A percentile compares a stretch with the other conserved stretches of the same genome.
phyloP scores from a whole-genome alignment of 1,284 basidiomycete genomes.

The Rhodotorula sp. region DNA sequence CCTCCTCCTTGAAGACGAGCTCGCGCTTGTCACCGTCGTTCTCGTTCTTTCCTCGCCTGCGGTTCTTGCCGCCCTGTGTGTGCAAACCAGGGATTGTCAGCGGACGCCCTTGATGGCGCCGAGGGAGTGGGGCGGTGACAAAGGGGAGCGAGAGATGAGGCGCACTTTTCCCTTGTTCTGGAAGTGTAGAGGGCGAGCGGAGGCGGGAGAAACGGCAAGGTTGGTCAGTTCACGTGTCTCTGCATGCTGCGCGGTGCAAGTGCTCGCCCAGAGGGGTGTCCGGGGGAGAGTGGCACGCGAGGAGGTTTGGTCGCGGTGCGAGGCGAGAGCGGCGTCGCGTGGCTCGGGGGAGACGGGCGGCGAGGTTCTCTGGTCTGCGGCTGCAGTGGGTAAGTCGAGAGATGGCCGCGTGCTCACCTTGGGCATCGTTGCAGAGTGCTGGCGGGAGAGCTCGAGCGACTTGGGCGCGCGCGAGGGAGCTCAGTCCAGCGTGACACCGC shows the following conservation, averaged over 20 bases:
- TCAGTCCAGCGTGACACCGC: background rate
- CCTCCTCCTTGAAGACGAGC: slow-evolving; percentile 97
- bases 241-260: accelerated
- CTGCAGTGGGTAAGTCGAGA: background rate
- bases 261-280: background rate
- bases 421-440: slow-evolving; percentile 1
- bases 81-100: background rate
- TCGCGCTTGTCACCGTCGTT: slow-evolving; percentile 98
- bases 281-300: background rate
- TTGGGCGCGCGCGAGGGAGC: background rate
- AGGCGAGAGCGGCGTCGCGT: background rate
- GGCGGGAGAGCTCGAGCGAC: no score
- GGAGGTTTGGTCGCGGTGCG: background rate
- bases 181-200: background rate
- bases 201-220: background rate
- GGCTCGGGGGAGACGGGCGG: background rate
- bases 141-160: background rate
- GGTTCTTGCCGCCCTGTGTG: slow-evolving; percentile 93
- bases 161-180: slow-evolving; percentile 45
- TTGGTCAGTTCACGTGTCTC: background rate
- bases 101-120: no score
- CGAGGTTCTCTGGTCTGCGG: background rate
- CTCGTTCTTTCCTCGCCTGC: slow-evolving; percentile 99
- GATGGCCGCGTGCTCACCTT: background rate
- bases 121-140: background rate